Evolutionary conservation across 2,329 filamentous ascomycete species (phyloP).

Genomic region (Leptosphaerulina australis): DNA sequence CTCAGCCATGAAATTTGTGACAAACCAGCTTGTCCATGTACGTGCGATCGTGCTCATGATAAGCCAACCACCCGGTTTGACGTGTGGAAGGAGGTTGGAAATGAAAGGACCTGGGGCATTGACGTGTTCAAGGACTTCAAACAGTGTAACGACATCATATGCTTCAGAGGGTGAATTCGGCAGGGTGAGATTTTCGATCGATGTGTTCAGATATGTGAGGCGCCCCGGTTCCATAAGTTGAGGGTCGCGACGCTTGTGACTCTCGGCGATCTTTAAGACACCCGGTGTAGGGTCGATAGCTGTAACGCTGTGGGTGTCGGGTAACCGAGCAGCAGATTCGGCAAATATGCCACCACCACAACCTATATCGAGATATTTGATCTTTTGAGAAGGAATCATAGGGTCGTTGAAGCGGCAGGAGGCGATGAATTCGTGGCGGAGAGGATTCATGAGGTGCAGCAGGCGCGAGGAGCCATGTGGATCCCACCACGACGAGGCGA

Average conservation of each 20-base stretch:
- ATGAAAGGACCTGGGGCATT: conserved; percentile 77
- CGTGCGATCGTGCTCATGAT: conserved; percentile 90
- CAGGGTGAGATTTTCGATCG: conserved; percentile 71
- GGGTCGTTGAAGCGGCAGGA: conserved; percentile 16
- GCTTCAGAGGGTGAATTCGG: conserved; percentile 45
- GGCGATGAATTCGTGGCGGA: conserved; percentile 73
- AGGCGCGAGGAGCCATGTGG: conserved; percentile 89
- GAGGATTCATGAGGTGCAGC: conserved; percentile 96
- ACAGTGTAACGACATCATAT: conserved; percentile 84
- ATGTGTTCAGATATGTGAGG: conserved; percentile 74
- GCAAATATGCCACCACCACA: conserved; percentile 97
- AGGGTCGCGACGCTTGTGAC: conserved; percentile 77
- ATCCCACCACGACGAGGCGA: conserved; percentile 97
- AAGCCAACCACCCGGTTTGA: conserved; percentile 91
- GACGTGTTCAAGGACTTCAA: conserved; percentile 96
- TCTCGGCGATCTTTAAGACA: conserved; percentile 75
- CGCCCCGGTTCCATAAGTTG: conserved; percentile 61
- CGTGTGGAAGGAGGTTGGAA: conserved; percentile 71
- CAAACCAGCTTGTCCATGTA: conserved; percentile 86
- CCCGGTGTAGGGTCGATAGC: conserved; percentile 79
- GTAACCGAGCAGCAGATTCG: conserved; percentile 77
- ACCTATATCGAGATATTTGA: conserved; percentile 86
- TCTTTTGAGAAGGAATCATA: conserved; percentile 40
- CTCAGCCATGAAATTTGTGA: conserved; percentile 91
- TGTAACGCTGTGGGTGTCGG: conserved; percentile 67